Conservation (phyloP, 2,329 filamentous ascomycete species). For the Leptographium radiaticola region DNA sequence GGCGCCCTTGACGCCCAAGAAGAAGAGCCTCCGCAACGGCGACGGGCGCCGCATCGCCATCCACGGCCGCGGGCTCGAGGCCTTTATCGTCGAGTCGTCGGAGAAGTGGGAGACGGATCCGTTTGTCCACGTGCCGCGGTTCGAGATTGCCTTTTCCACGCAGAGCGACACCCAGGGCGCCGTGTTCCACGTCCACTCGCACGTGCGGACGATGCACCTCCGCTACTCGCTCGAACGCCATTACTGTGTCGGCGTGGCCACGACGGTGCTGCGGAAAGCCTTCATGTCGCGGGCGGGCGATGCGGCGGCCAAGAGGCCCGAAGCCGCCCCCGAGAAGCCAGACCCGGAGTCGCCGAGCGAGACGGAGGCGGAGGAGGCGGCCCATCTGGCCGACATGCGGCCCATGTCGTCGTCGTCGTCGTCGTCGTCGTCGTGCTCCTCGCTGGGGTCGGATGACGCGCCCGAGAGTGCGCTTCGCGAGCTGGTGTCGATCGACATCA, state of each 20-base stretch:
- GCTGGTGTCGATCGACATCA: constrained; percentile 69
- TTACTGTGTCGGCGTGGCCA: constrained; percentile 75
- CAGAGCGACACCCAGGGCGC: constrained; percentile 77
- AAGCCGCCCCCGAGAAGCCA: too few species aligned
- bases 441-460: not conserved
- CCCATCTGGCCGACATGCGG: not conserved
- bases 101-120: constrained; percentile 76
- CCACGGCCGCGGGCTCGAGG: constrained; percentile 73
- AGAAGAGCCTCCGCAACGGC: constrained; percentile 41
- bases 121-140: constrained; percentile 73
- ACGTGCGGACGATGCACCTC: constrained; percentile 63
- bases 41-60: constrained; percentile 76
- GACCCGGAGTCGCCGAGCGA: not conserved
- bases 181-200: constrained; percentile 74
- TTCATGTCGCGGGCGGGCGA: constrained; percentile 44
- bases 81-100: constrained; percentile 76
- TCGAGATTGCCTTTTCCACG: constrained; percentile 78
- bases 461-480: constrained; percentile 30
- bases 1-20: constrained; percentile 37
- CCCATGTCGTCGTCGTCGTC: not conserved
- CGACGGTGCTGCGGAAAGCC: constrained; percentile 59
- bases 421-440: not conserved
- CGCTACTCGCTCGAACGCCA: constrained; percentile 92
- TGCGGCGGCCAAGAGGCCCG: constrained; percentile 9
- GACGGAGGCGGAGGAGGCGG: not conserved